Evolutionary conservation across 106 monocot species (phyloP).

Genomic region (Alisma plantagoaquatica): DNA sequence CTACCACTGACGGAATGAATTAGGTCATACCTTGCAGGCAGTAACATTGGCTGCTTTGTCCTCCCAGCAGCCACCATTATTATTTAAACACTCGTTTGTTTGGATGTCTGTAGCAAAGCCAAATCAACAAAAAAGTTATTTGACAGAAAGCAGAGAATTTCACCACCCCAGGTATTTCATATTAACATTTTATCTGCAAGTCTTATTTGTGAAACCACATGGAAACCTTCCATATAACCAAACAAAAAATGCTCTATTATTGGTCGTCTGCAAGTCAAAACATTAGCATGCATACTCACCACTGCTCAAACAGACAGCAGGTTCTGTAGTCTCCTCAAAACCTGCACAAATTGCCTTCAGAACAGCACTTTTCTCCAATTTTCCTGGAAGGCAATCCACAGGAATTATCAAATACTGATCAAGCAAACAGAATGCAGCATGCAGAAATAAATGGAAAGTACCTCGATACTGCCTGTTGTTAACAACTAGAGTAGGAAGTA

Average conservation of each 20-base stretch:
- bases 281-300: slow-evolving; percentile 33
- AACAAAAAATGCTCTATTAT: no score
- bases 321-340: slow-evolving; percentile 97
- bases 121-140: no score
- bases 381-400: no score
- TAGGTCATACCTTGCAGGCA: slow-evolving; percentile 76
- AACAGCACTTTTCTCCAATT: slow-evolving; percentile 84
- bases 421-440: no score
- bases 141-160: no score
- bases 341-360: slow-evolving; percentile 93
- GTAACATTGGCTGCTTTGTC: slow-evolving; percentile 74
- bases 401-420: no score
- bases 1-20: background rate
- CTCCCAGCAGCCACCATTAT: slow-evolving; percentile 97
- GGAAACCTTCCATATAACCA: no score
- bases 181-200: no score
- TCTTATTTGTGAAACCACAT: no score
- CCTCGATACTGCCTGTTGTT: slow-evolving; percentile 95
- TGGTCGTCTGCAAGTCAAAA: no score
- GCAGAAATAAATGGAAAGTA: no score
- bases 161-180: no score
- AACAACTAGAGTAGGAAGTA: slow-evolving; percentile 85
- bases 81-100: slow-evolving; percentile 86
- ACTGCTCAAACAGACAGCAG: slow-evolving; percentile 73
- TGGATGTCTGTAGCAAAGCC: slow-evolving; percentile 52